Evolutionary conservation across 176 grass and related monocot genomes (phyloP).

Genomic region (Juncus effusus): DNA sequence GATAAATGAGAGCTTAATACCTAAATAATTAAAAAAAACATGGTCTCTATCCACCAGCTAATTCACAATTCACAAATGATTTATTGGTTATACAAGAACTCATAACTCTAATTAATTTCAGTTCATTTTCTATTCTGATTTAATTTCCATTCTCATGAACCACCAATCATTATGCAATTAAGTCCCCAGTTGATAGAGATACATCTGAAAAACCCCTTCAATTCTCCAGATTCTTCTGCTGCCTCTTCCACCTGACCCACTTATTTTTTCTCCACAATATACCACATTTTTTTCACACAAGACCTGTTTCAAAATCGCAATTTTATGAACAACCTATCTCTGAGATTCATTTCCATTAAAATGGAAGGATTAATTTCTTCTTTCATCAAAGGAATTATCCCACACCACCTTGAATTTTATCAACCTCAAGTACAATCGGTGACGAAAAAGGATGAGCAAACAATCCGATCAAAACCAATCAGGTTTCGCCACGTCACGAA

Average conservation of each 20-base stretch:
- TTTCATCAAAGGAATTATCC: not conserved
- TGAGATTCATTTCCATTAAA: not conserved
- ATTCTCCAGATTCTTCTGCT: no score
- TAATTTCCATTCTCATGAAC: not conserved
- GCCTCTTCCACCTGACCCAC: not conserved
- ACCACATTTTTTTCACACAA: constrained; percentile 6
- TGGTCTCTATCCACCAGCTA: not conserved
- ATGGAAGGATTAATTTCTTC: not conserved
- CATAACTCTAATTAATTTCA: not conserved
- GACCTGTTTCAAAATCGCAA: not conserved
- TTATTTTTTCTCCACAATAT: not conserved
- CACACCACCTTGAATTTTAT: not conserved
- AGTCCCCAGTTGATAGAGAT: no score
- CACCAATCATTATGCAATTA: no score
- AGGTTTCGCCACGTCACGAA: not conserved
- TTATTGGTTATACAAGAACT: not conserved
- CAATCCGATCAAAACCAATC: constrained; percentile 1
- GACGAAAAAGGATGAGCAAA: not conserved
- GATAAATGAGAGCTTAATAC: no score
- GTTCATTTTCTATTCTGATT: constrained; percentile 1
- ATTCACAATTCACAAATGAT: not conserved
- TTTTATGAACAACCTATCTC: not conserved
- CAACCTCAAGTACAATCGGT: not conserved
- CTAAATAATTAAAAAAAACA: no score
- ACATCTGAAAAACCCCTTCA: no score